Evolutionary conservation across 1,284 basidiomycete species (phyloP), one percentile per base, ranked within the genome.

Genomic region (Coniferiporia weirii): DNA sequence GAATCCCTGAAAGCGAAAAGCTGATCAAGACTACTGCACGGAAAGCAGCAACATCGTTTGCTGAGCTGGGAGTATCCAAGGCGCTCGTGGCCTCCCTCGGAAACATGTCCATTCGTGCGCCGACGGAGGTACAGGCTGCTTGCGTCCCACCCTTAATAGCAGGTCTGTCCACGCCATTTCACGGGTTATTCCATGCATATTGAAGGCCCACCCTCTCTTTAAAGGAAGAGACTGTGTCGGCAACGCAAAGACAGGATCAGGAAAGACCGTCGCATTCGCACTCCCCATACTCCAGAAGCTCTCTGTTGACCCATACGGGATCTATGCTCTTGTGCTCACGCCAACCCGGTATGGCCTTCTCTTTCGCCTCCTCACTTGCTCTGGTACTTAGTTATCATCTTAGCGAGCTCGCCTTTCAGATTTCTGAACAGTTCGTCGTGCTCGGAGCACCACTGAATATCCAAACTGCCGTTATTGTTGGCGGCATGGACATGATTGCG

Each of bases 401-500:
- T 64, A 95, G 96, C 61, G 96, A 99, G 72, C 79, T 99, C 8
- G 97, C 95, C 0, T 98, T 98, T 70, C 96, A 99, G 72, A 93
- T 99, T 59, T 84, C 93, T 0, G 95, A 98, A 67, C 96, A 99
- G 71, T 98, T 99, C 70, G 85, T 89, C 1, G 95, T 95, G 0
- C 79, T 99, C 1, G 97, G 96, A 20, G 80, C 84, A 27, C 80
- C 92, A 2, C 73, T 96, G 54, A 92, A 87, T 66, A 74, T 94
- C 53, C 84, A 84, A 22, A 97, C 94, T 17, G 83, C 89, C 7
- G 92, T 98, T 2, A 80, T 99, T 19, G 93, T 99, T 2, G 97
- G 97, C 8, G 97, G 97, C 3, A 95, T 99, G 93, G 97, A 99
- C 69, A 97, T 98, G 90, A 94, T 98, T 78, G 73, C 85, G 6